Evolutionary conservation across 1,284 basidiomycete genomes (phyloP).

Genomic region (Termitomyces sp.): DNA sequence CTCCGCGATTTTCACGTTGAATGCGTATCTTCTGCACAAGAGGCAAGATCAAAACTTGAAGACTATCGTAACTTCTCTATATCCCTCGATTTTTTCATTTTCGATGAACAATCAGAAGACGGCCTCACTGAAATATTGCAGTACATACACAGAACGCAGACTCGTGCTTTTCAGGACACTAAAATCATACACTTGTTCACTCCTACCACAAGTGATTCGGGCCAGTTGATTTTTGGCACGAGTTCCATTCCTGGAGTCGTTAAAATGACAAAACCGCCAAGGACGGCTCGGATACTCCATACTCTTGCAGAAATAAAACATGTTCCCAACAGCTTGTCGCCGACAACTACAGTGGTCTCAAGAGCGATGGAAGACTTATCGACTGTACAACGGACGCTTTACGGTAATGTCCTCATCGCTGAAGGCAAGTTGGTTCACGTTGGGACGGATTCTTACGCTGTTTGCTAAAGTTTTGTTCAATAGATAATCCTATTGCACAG

Average conservation of each 20-base stretch:
- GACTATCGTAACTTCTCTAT: conserved; percentile 28
- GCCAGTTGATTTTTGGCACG: conserved; percentile 44
- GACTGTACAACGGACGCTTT: conserved; percentile 48
- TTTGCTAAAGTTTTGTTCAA: background rate
- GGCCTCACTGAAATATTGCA: conserved; percentile 50
- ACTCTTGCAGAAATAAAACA: conserved; percentile 57
- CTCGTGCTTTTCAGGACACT: conserved; percentile 41
- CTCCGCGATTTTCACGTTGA: conserved; percentile 49
- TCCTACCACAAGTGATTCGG: conserved; percentile 53
- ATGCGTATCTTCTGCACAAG: conserved; percentile 38
- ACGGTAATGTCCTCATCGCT: conserved; percentile 62
- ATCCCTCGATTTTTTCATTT: conserved; percentile 56
- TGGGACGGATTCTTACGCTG: background rate
- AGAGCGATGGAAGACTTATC: conserved; percentile 43
- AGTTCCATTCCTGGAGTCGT: conserved; percentile 52
- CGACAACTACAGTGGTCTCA: conserved; percentile 32
- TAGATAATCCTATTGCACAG: conserved; percentile 67
- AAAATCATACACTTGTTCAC: conserved; percentile 69
- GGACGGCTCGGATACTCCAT: conserved; percentile 54
- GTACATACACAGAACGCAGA: conserved; percentile 38
- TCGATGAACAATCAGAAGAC: conserved; percentile 60
- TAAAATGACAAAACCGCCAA: conserved; percentile 66
- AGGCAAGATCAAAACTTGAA: conserved; percentile 40
- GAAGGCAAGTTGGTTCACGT: conserved; percentile 49
- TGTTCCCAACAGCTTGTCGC: conserved; percentile 40